Conservation (phyloP, 129 eudicot genomes). For the Flaveria sonorensis region DNA sequence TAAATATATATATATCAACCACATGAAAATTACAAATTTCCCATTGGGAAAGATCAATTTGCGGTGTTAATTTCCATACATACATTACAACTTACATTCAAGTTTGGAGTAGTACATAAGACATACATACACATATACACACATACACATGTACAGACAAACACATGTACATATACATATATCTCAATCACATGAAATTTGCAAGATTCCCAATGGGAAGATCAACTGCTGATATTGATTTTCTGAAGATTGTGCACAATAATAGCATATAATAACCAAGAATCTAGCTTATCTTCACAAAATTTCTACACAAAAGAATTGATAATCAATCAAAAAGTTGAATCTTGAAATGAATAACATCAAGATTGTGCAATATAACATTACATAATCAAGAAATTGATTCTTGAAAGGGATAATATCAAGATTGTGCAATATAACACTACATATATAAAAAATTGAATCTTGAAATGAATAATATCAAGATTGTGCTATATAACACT, state of each 20-base stretch:
- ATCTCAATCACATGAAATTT: background rate
- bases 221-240: background rate
- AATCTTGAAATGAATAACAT: slow-evolving; percentile 3
- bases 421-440: background rate
- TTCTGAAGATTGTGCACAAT: slow-evolving; percentile 8
- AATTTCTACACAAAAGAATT: slow-evolving; percentile 13
- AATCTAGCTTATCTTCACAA: slow-evolving; percentile 11
- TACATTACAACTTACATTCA: no score
- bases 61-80: no score
- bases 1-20: no score
- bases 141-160: background rate
- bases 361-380: background rate
- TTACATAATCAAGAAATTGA: slow-evolving; percentile 8
- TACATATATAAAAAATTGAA: background rate
- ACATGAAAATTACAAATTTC: background rate
- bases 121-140: no score
- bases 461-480: slow-evolving; percentile 4
- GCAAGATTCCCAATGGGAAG: background rate
- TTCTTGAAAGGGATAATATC: slow-evolving; percentile 7
- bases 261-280: background rate
- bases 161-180: slow-evolving; percentile 1
- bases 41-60: no score
- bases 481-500: background rate
- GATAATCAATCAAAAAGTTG: background rate
- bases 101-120: no score